Percentiles rank a stretch among this genome's conserved stretches.
phyloP scores from a whole-genome alignment of 129 eudicot species.

The Flaveria linearis region DNA sequence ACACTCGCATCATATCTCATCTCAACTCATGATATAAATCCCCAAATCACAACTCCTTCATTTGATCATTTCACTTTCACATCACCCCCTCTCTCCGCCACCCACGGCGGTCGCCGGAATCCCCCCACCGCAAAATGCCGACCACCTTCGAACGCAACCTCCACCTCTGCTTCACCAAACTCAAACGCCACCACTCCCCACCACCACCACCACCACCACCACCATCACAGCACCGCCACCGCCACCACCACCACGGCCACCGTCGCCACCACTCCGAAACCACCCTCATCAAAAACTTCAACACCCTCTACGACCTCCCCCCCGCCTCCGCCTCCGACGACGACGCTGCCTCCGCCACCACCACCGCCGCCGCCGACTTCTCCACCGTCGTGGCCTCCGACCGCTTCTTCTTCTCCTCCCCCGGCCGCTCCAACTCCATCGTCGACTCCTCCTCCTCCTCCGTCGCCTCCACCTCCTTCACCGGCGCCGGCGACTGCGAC shows the following conservation, averaged over 20 bases:
- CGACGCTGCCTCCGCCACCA: conserved; percentile 27
- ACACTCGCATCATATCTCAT: no score
- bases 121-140: conserved; percentile 46
- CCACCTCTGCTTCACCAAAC: conserved; percentile 65
- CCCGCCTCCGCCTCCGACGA: conserved; percentile 32
- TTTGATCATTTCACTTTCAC: no score
- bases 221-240: conserved; percentile 40
- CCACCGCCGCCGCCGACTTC: conserved; percentile 50
- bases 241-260: conserved; percentile 27
- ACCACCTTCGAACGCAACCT: conserved; percentile 53
- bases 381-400: conserved; percentile 67
- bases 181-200: conserved; percentile 47
- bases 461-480: conserved; percentile 43
- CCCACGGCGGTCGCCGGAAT: background rate
- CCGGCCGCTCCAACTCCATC: conserved; percentile 89
- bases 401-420: conserved; percentile 94
- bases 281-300: conserved; percentile 58
- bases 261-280: conserved; percentile 29
- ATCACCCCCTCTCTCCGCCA: background rate
- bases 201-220: conserved; percentile 36
- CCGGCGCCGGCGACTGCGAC: background rate
- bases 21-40: background rate
- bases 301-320: conserved; percentile 63
- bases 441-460: conserved; percentile 62
- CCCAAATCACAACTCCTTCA: background rate